Conservation (phyloP, 352 stramenopile species). For the Aphanomyces euteiches region DNA sequence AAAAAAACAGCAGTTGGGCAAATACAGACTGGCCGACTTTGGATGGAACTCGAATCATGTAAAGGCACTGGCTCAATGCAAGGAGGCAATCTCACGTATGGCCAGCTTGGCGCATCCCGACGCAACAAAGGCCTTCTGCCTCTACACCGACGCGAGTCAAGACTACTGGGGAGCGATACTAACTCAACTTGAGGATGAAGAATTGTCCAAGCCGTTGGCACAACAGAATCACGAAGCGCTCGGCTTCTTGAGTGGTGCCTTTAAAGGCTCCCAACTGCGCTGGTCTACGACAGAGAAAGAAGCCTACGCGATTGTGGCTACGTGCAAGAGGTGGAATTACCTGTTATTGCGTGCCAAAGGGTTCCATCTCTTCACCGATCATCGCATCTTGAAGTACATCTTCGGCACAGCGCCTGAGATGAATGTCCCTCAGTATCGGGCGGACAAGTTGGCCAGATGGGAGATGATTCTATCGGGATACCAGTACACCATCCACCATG, state of each 20-base stretch:
- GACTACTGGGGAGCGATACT: constrained; percentile 33
- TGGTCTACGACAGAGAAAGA: constrained; percentile 37
- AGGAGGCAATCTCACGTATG: too few relatives aligned
- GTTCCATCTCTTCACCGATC: constrained; percentile 36
- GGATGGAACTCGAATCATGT: too few relatives aligned
- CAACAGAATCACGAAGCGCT: constrained; percentile 34
- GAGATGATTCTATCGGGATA: constrained; percentile 30
- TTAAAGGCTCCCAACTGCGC: constrained; percentile 12
- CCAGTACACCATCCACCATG: constrained; percentile 35
- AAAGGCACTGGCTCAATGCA: too few relatives aligned
- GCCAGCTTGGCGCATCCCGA: too few relatives aligned
- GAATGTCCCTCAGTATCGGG: too few relatives aligned
- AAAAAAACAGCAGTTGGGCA: too few relatives aligned
- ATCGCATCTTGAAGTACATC: constrained; percentile 36
- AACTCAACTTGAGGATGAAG: constrained; percentile 29
- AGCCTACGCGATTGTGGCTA: constrained; percentile 35
- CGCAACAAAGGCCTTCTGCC: too few relatives aligned
- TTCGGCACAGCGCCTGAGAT: constrained; percentile 25
- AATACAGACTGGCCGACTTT: too few relatives aligned
- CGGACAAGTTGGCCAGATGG: constrained; percentile 39
- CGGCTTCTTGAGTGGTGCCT: constrained; percentile 33
- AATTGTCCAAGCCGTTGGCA: constrained; percentile 1
- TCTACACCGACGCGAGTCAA: constrained; percentile 35
- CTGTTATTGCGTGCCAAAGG: constrained; percentile 26
- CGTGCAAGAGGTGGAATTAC: constrained; percentile 35